Evolutionary conservation across 495 filamentous ascomycete genomes (phyloP), one percentile per base, ranked within the genome.

Genomic region (Hypoxylon trugodes): DNA sequence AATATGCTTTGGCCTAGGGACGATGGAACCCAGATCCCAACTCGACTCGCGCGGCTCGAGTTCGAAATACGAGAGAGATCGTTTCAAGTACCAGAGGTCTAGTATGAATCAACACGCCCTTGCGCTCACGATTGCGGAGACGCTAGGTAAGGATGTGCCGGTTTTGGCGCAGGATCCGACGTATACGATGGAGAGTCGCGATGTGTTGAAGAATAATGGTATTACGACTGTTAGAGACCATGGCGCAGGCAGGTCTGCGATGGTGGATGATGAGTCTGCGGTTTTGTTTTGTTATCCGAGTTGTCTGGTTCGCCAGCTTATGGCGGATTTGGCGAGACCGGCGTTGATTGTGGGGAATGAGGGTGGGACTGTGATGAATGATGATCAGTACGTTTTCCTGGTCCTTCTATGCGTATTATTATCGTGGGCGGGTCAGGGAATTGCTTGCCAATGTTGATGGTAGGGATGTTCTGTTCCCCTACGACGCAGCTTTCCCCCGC

Each of bases 281-380:
- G 65, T 76, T 0, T 64, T 73, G 21, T 69, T 49, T 8, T 58
- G 64, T 25, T 25, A 13, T 9, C 51, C 67, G 0, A 52, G 52
- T 3, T 32, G 65, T 9, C 66, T 69, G 6, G 63, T 76, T 0
- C 47, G 67, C 19, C 45, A 73, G 18, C 59, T 76, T 10, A 33
- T 72, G 2, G 51, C 68, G 6, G 71, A 72, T 5, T 64, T 46
- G 1, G 71, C 53, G 28, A 68, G 51, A 4, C 73, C 73, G 4
- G 69, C 65, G 7, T 70, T 61, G 1, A 48, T 76, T 2, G 70
- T 76, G n/a, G 70, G 68, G 52, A 46, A 63, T 12, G 37, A 4
- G 0, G 12, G 4, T 5, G 7, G 1, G 0, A 1, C 40, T 13
- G 7, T 59, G 8, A 3, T 49, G 8, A 42, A 33, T 7, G 25